Percentiles rank a stretch among this genome's conserved stretches.
phyloP scores from a whole-genome alignment of 257 asterid species.

The Anisodus acutangulus region DNA sequence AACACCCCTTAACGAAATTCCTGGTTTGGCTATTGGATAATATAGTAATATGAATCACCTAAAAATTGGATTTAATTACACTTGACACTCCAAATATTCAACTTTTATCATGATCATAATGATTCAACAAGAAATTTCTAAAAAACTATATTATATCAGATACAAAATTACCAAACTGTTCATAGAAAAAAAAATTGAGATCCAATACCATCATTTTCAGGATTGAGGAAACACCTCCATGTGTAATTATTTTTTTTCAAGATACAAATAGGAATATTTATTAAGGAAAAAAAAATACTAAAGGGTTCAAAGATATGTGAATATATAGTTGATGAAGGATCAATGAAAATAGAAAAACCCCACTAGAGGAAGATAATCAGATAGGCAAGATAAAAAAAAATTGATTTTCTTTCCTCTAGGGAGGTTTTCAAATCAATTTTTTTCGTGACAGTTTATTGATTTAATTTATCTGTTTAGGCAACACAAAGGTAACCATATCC shows the following conservation, averaged over 20 bases:
- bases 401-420: slow-evolving; percentile 12
- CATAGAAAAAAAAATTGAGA: not conserved
- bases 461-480: not conserved
- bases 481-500: not conserved
- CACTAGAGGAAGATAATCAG: slow-evolving; percentile 28
- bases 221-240: too few relatives aligned
- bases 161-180: not conserved
- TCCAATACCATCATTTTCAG: too few relatives aligned
- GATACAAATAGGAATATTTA: too few relatives aligned
- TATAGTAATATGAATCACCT: not conserved
- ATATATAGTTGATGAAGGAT: not conserved
- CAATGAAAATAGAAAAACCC: not conserved
- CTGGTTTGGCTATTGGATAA: not conserved
- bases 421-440: slow-evolving; percentile 15
- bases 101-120: not conserved
- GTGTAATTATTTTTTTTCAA: too few relatives aligned
- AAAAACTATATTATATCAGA: not conserved
- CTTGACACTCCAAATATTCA: not conserved
- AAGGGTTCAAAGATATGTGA: not conserved
- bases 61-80: not conserved
- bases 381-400: not conserved
- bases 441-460: not conserved
- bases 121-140: not conserved
- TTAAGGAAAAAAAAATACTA: too few relatives aligned
- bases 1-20: not conserved